Percentiles rank a stretch among this genome's conserved stretches.
These are phyloP conservation scores for Aegilops tauschii DNA, from an alignment of 176 grass and related monocot species.

Conservation along the genomic window DNA sequence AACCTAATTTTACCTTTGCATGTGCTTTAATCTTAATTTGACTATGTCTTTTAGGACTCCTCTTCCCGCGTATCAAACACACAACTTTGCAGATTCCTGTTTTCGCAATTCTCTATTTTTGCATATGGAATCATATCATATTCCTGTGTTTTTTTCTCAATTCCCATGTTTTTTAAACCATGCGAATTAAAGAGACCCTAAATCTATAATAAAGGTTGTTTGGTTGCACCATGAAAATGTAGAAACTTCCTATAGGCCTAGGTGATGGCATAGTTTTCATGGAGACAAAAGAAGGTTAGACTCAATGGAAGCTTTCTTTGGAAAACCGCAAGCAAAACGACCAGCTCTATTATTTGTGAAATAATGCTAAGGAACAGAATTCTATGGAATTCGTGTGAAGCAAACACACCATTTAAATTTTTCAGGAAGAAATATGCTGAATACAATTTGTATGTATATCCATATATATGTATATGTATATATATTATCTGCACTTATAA, in stretches of 20 bases:
- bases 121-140: background rate
- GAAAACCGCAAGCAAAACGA: too few species aligned
- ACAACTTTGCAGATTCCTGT: background rate
- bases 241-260: background rate
- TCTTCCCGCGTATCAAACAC: background rate
- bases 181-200: background rate
- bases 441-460: background rate
- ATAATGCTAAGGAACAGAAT: too few species aligned
- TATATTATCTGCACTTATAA: slow-evolving; percentile 50
- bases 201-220: background rate
- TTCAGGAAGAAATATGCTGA: background rate
- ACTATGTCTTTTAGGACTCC: background rate
- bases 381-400: too few species aligned
- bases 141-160: background rate
- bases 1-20: too few species aligned
- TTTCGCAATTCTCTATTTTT: background rate
- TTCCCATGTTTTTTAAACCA: background rate
- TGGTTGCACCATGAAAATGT: background rate
- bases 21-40: too few species aligned
- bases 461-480: background rate
- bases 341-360: too few species aligned
- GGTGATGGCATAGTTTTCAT: too few species aligned
- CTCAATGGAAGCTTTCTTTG: too few species aligned
- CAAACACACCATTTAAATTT: background rate
- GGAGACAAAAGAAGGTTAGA: too few species aligned